Percentiles rank a stretch among this genome's conserved stretches.
phyloP scores from a whole-genome alignment of 257 asterid genomes.

The Solanum arcanum region DNA sequence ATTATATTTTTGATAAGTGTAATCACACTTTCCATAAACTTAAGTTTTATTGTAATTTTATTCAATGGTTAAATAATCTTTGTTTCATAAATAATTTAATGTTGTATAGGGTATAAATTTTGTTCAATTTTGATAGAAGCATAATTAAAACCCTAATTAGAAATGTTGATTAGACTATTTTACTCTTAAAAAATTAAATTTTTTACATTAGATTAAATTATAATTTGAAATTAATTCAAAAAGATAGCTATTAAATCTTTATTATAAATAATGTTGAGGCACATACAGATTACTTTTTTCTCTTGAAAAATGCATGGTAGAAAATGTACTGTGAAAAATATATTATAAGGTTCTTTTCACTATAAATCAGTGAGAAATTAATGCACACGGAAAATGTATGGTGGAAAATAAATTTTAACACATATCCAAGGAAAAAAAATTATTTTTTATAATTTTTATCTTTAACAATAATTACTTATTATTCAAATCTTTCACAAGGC shows the following conservation, averaged over 20 bases:
- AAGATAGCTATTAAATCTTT: background rate
- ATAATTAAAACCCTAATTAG: background rate
- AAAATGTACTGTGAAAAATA: too few relatives aligned
- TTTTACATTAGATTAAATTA: background rate
- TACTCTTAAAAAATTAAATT: background rate
- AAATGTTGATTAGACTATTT: background rate
- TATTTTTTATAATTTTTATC: background rate
- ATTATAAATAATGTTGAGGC: background rate
- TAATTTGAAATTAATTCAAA: background rate
- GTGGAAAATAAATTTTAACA: fast-evolving
- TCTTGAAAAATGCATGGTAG: too few relatives aligned
- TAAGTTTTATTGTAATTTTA: background rate
- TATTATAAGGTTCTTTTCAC: too few relatives aligned
- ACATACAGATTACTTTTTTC: background rate
- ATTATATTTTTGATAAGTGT: background rate
- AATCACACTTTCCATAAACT: background rate
- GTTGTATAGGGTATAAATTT: background rate
- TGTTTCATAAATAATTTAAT: background rate
- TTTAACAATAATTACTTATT: background rate
- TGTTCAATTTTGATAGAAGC: background rate
- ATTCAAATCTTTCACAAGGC: background rate
- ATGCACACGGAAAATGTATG: too few relatives aligned
- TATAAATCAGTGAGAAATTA: background rate
- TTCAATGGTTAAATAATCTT: background rate
- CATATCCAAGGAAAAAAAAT: background rate